Conservation (phyloP, 176 grass and related monocot genomes). For the Eleusine indica region DNA sequence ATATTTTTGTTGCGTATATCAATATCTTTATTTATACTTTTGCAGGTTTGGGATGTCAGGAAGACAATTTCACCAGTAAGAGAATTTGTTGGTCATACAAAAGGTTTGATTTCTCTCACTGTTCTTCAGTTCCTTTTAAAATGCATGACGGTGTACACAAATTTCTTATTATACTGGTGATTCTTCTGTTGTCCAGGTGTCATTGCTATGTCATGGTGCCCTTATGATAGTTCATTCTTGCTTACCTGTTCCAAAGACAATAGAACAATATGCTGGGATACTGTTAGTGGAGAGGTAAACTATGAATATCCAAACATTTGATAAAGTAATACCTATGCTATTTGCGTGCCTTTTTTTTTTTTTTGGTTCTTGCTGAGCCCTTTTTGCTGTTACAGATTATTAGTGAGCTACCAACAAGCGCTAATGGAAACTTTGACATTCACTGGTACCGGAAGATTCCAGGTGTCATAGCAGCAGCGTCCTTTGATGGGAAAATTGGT, state of each 20-base stretch:
- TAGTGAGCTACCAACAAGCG: slow-evolving; percentile 86
- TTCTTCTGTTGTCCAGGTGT: slow-evolving; percentile 66
- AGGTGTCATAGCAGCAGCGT: slow-evolving; percentile 90
- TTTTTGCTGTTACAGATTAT: slow-evolving; percentile 65
- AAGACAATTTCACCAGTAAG: slow-evolving; percentile 96
- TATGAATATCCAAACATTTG: slow-evolving; percentile 1
- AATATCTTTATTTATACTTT: slow-evolving; percentile 43
- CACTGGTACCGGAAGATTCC: slow-evolving; percentile 98
- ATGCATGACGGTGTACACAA: slow-evolving; percentile 27
- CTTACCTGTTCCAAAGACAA: slow-evolving; percentile 98
- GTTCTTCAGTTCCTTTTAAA: slow-evolving; percentile 28
- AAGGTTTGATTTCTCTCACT: slow-evolving; percentile 67
- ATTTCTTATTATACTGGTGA: slow-evolving; percentile 28
- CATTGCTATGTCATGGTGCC: slow-evolving; percentile 99
- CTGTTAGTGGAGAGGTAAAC: slow-evolving; percentile 89
- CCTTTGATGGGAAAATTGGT: slow-evolving; percentile 91
- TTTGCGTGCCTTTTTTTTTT: neutral
- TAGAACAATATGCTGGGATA: slow-evolving; percentile 99
- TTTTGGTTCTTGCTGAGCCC: slow-evolving; percentile 32
- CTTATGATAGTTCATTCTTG: slow-evolving; percentile 97
- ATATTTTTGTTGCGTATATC: neutral
- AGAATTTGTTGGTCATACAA: slow-evolving; percentile 93
- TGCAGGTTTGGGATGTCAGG: slow-evolving; percentile 98
- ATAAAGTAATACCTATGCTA: neutral
- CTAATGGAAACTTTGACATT: slow-evolving; percentile 92